Evolutionary conservation across 192 early-diverging fungal genomes (phyloP).

Genomic region (Rhizophagus clarus): DNA sequence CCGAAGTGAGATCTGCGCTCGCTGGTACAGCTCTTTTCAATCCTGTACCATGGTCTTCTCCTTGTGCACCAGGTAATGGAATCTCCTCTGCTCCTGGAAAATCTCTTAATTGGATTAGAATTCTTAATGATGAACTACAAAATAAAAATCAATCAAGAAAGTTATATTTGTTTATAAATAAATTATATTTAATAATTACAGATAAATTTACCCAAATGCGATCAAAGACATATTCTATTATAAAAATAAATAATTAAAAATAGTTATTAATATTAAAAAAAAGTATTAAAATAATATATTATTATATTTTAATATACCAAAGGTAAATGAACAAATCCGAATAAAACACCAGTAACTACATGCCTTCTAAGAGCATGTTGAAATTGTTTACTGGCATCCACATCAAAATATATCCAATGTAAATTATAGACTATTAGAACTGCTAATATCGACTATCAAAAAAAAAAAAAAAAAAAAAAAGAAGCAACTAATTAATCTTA

Average conservation of each 20-base stretch:
- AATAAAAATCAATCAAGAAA: neutral
- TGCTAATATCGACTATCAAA: constrained; percentile 34
- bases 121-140: constrained; percentile 16
- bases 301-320: constrained; percentile 6
- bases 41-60: no score
- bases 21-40: neutral
- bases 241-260: neutral
- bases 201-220: constrained; percentile 11
- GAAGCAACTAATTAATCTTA: neutral
- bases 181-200: neutral
- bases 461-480: neutral
- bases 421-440: constrained; percentile 42
- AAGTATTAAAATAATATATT: neutral
- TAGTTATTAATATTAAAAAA: neutral
- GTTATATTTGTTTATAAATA: no score
- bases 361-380: constrained; percentile 41
- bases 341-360: constrained; percentile 39
- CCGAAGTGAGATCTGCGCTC: neutral
- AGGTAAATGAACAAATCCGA: constrained; percentile 36
- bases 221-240: constrained; percentile 28
- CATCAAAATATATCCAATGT: constrained; percentile 50
- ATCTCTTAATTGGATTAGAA: constrained; percentile 12
- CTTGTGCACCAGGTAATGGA: neutral
- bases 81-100: constrained; percentile 24
- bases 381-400: constrained; percentile 42